phyloP scores from a whole-genome alignment of 495 filamentous ascomycete genomes.

The Talaromyces adpressus region DNA sequence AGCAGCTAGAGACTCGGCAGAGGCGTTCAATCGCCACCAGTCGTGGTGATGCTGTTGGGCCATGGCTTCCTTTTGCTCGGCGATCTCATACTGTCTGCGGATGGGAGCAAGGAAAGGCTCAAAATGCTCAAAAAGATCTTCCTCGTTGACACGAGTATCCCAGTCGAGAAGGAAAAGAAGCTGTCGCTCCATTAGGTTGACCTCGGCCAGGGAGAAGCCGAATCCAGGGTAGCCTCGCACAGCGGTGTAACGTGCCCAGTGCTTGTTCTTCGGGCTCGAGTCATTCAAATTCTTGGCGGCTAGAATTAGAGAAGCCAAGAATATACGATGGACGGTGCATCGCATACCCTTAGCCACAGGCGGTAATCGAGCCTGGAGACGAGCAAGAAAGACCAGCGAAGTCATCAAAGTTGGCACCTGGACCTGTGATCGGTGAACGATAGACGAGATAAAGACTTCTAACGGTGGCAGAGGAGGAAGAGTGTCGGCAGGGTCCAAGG shows the following conservation, averaged over 20 bases:
- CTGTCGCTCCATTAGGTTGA: conserved; percentile 98
- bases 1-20: conserved; percentile 33
- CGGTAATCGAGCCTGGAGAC: conserved; percentile 75
- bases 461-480: conserved; percentile 62
- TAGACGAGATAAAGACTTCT: conserved; percentile 81
- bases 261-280: conserved; percentile 99
- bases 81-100: conserved; percentile 39
- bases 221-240: conserved; percentile 73
- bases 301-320: conserved; percentile 72
- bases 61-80: conserved; percentile 24
- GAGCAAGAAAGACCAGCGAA: conserved; percentile 83
- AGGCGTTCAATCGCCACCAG: conserved; percentile 34
- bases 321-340: conserved; percentile 90
- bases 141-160: conserved; percentile 76
- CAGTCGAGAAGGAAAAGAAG: conserved; percentile 88
- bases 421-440: conserved; percentile 89
- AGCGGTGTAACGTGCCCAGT: conserved; percentile 88
- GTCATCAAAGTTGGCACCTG: conserved; percentile 97
- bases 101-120: conserved; percentile 86
- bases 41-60: conserved; percentile 35
- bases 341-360: conserved; percentile 95
- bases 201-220: conserved; percentile 87
- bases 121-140: conserved; percentile 80
- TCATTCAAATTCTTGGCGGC: conserved; percentile 77
- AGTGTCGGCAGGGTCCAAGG: conserved; percentile 38